Evolutionary conservation across 305 asterid genomes (phyloP).

Genomic region (Caryopteris hybrid): DNA sequence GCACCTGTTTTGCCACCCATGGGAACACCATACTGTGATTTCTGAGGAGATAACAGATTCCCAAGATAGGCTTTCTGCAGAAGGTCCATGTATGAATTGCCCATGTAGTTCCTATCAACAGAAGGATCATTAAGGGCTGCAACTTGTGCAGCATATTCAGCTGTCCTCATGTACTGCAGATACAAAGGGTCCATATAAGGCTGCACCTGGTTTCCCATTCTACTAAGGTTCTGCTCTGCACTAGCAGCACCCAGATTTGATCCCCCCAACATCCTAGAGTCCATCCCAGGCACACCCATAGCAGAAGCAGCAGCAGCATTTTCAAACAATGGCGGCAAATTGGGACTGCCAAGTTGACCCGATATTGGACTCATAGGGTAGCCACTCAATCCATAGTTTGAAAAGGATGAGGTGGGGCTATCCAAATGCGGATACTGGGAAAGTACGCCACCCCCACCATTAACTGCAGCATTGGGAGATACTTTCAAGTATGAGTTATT

Average conservation of each 20-base stretch:
- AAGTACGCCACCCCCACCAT: conserved; percentile 48
- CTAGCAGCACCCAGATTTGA: conserved; percentile 55
- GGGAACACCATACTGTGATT: conserved; percentile 69
- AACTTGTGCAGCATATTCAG: conserved; percentile 83
- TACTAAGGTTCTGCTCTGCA: conserved; percentile 51
- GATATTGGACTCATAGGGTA: conserved; percentile 79
- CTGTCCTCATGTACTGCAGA: conserved; percentile 77
- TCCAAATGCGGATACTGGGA: conserved; percentile 72
- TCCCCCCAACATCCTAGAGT: conserved; percentile 63
- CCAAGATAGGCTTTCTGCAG: conserved; percentile 90
- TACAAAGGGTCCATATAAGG: conserved; percentile 70
- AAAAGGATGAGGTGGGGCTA: conserved; percentile 64
- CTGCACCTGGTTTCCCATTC: conserved; percentile 68
- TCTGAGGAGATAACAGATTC: conserved; percentile 62
- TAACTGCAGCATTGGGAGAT: conserved; percentile 41
- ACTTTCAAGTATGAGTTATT: conserved; percentile 49
- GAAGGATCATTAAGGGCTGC: conserved; percentile 78
- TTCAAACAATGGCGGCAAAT: conserved; percentile 91
- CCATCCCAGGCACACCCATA: conserved; percentile 81
- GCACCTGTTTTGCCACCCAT: conserved; percentile 45
- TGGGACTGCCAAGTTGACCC: conserved; percentile 60
- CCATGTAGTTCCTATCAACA: conserved; percentile 63
- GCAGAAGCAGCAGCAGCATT: conserved; percentile 96
- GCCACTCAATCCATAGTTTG: conserved; percentile 58
- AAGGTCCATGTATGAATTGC: conserved; percentile 69